Evolutionary conservation across 768 basidiomycete genomes (phyloP).

Genomic region (Pseudohyphozyma bogoriensis): DNA sequence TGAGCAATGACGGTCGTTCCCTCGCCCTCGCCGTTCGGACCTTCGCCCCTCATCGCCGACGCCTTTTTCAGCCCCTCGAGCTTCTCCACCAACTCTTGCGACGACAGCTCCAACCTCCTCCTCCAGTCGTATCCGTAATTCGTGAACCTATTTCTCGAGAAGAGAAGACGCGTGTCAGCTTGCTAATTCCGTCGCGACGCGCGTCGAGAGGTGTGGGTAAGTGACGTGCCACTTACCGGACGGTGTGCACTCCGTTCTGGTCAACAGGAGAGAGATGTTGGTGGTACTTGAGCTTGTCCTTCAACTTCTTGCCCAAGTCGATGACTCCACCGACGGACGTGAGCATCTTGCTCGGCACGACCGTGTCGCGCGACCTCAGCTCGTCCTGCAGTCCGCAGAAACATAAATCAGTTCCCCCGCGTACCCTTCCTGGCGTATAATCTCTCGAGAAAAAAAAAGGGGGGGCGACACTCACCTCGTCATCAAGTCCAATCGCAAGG

Average conservation of each 20-base stretch:
- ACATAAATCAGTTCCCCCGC: not conserved
- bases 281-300: constrained; percentile 4
- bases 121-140: constrained; percentile 31
- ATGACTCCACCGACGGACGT: constrained; percentile 16
- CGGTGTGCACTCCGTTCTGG: no score
- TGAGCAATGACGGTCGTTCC: constrained; percentile 22
- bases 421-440: no score
- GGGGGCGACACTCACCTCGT: constrained; percentile 17
- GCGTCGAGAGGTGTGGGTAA: no score
- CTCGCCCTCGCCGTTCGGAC: constrained; percentile 4
- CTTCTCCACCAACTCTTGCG: not conserved
- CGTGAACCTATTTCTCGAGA: constrained; percentile 8
- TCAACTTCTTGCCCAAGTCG: constrained; percentile 22
- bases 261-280: not conserved
- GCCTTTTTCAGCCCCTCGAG: constrained; percentile 10
- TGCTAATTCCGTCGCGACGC: no score
- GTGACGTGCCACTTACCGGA: no score
- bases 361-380: constrained; percentile 11
- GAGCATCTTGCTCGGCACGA: constrained; percentile 21
- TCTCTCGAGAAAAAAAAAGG: no score
- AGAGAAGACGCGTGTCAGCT: no score
- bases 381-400: constrained; percentile 8
- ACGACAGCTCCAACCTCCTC: constrained; percentile 13
- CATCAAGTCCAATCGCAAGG: constrained; percentile 24
- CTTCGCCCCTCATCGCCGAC: constrained; percentile 12